phyloP scores from a whole-genome alignment of 1,139 yeast genomes.

The Candida frijolesensis region DNA sequence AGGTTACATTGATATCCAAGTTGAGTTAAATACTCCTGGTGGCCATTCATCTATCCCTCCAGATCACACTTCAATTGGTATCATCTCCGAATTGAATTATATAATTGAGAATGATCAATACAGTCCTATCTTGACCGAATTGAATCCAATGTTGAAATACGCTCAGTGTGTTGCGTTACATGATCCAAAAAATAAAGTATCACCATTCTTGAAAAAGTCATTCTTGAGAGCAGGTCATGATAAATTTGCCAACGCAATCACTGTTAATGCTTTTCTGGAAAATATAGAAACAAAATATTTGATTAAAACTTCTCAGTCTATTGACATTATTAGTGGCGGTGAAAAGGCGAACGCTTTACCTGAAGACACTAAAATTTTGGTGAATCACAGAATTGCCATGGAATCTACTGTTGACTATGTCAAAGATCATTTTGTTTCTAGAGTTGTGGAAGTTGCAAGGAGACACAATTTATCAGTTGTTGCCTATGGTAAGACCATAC shows the following conservation, averaged over 20 bases:
- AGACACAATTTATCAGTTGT: slow-evolving; percentile 29
- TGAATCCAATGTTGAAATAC: slow-evolving; percentile 36
- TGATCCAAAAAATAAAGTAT: slow-evolving; percentile 22
- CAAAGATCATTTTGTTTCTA: slow-evolving; percentile 24
- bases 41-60: slow-evolving; percentile 52
- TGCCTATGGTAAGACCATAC: slow-evolving; percentile 25
- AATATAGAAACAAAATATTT: slow-evolving; percentile 27
- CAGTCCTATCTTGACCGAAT: slow-evolving; percentile 29
- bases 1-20: slow-evolving; percentile 38
- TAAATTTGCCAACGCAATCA: slow-evolving; percentile 31
- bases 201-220: slow-evolving; percentile 24
- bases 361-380: slow-evolving; percentile 32
- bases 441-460: slow-evolving; percentile 29
- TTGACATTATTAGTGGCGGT: slow-evolving; percentile 40
- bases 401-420: slow-evolving; percentile 25
- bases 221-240: slow-evolving; percentile 39
- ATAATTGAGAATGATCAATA: slow-evolving; percentile 42
- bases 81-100: slow-evolving; percentile 41
- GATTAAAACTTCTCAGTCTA: slow-evolving; percentile 41
- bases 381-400: slow-evolving; percentile 38
- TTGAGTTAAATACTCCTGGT: slow-evolving; percentile 43
- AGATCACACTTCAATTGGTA: slow-evolving; percentile 49
- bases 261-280: slow-evolving; percentile 21
- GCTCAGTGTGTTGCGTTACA: slow-evolving; percentile 44
- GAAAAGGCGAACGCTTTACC: slow-evolving; percentile 47